Conservation (phyloP, 1,284 basidiomycete species). For the Xerocomus subilludens region DNA sequence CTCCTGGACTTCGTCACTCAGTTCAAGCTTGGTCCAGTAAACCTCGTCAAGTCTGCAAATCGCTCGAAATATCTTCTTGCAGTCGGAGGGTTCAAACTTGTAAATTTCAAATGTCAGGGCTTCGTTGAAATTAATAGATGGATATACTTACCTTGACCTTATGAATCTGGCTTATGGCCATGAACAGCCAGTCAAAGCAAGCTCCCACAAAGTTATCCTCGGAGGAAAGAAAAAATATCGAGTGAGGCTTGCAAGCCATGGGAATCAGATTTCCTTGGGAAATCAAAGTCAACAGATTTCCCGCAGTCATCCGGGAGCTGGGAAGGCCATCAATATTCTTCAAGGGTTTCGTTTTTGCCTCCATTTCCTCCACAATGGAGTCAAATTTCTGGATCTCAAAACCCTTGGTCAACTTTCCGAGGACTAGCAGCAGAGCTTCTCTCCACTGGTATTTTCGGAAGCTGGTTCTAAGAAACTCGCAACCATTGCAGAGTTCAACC, state of each 20-base stretch:
- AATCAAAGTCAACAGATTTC: too few relatives aligned
- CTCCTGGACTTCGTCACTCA: not conserved
- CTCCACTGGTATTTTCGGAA: slow-evolving; percentile 35
- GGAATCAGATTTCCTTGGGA: slow-evolving; percentile 7
- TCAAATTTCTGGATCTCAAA: not conserved
- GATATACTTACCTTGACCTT: not conserved
- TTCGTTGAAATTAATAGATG: not conserved
- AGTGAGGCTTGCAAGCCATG: slow-evolving; percentile 25
- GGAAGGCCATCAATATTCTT: not conserved
- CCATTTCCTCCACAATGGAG: too few relatives aligned
- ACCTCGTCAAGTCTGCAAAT: not conserved
- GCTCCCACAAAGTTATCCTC: slow-evolving; percentile 24
- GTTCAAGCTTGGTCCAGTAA: not conserved
- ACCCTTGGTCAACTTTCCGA: not conserved
- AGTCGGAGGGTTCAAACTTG: not conserved
- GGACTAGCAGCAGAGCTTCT: slow-evolving; percentile 6
- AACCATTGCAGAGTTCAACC: too few relatives aligned
- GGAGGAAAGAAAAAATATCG: slow-evolving; percentile 33
- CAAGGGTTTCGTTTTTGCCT: too few relatives aligned
- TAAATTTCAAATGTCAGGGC: not conserved
- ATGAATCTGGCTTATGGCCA: not conserved
- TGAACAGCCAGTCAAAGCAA: slow-evolving; percentile 29
- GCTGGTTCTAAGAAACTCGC: slow-evolving; percentile 10
- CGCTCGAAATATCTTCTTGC: not conserved
- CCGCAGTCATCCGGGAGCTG: too few relatives aligned